Evolutionary conservation across 2,329 filamentous ascomycete species (phyloP).

Genomic region (Aspergillus udagawae): DNA sequence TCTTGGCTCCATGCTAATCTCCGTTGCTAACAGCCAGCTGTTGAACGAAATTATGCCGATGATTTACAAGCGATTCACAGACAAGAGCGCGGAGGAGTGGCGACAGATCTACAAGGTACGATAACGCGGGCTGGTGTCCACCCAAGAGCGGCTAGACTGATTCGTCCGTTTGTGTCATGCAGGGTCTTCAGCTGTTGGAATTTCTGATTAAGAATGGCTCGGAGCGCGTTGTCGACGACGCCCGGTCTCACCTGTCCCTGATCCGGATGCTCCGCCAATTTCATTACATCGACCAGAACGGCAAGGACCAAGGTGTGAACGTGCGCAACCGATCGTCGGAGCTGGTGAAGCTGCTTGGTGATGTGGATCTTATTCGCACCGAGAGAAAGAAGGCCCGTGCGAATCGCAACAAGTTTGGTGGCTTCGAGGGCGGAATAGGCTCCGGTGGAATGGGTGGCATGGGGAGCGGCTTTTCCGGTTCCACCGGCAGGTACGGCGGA

Average conservation of each 20-base stretch:
- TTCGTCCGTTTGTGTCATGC: not conserved
- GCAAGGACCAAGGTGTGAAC: constrained; percentile 97
- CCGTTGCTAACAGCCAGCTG: constrained; percentile 64
- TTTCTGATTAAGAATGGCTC: constrained; percentile 98
- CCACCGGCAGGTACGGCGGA: constrained; percentile 70
- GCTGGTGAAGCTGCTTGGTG: constrained; percentile 84
- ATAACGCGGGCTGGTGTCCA: not conserved
- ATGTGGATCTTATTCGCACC: constrained; percentile 54
- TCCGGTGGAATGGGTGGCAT: constrained; percentile 52
- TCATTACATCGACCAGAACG: constrained; percentile 92
- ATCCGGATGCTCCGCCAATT: constrained; percentile 99
- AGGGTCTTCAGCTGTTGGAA: constrained; percentile 85
- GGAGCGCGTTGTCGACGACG: constrained; percentile 95
- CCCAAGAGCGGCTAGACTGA: not conserved
- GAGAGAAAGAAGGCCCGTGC: constrained; percentile 82
- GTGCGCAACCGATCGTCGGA: constrained; percentile 96
- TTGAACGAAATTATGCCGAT: constrained; percentile 99
- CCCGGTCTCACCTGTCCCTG: constrained; percentile 87
- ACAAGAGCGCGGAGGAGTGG: constrained; percentile 98
- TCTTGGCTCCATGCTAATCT: constrained; percentile 8
- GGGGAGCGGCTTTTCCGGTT: constrained; percentile 49
- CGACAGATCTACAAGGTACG: constrained; percentile 94
- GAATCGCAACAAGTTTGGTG: constrained; percentile 92
- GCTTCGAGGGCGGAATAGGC: constrained; percentile 76
- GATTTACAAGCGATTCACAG: constrained; percentile 98